Evolutionary conservation across 2,329 filamentous ascomycete genomes (phyloP), one percentile per base, ranked within the genome.

Genomic region (Penicillium sp.): DNA sequence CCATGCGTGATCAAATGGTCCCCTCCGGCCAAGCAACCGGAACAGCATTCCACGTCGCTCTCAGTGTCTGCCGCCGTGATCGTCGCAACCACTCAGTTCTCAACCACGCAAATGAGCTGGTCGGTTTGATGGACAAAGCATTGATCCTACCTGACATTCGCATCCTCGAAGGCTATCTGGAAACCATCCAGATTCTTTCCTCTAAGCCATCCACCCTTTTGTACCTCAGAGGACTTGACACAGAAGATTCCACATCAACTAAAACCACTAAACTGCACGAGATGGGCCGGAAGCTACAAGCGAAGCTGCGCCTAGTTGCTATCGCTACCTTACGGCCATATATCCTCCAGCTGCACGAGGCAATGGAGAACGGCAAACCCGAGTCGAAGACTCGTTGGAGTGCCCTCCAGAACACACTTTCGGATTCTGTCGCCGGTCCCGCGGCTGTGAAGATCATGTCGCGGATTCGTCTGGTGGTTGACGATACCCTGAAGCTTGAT

Each of bases 21-120:
- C 84, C 83, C 2, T 67, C 68, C 23, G 67, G 75, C 7, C 65
- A 78, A 60, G 69, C 83, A 40, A 74, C 71, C 56, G 66, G 70
- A 35, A 83, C 82, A 57, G 86, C 85, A 10, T 90, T 92, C 76
- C 84, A 85, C 53, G 83, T 91, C 47, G 91, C 89, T 54, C 86
- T 97, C 79, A 82, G 83, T 62, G 82, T 86, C 6, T 96, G 92
- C 73, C 77, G 85, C 25, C 84, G 88, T 56, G 91, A 97, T 78
- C 88, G 86, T 69, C 86, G 87, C 55, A 96, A 95, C 71, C 80
- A 73, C n/a, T 83, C 87, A 52, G 84, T 85, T 23, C 83, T 96
- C 62, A 75, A 79, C 3, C 82, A 89, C 63, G 89, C 90, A 5
- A 84, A 80, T 50, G 74, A 79, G 50, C 79, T 96, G 27, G 76